Percentiles rank a stretch among this genome's conserved stretches.
Conservation (phyloP, 768 basidiomycete genomes). For the Lentinula boryana region DNA sequence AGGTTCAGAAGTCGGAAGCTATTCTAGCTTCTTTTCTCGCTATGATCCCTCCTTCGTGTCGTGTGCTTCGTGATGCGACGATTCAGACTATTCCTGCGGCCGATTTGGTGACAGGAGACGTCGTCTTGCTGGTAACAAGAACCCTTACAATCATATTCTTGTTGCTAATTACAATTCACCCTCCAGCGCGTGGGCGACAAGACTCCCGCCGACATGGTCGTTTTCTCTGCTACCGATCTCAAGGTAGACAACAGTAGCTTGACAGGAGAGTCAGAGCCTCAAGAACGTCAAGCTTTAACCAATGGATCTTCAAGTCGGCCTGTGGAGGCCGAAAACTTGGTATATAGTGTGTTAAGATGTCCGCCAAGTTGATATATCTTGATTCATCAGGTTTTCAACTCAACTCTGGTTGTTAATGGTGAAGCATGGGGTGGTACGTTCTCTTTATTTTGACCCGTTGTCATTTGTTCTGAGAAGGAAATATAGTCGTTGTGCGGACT, state of each 20-base stretch:
- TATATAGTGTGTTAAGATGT: conserved; percentile 17
- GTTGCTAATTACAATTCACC: conserved; percentile 1
- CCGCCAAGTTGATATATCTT: neutral
- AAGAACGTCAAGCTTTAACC: conserved; percentile 45
- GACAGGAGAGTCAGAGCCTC: conserved; percentile 67
- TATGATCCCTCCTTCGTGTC: conserved; percentile 68
- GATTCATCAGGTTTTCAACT: conserved; percentile 53
- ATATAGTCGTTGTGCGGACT: conserved; percentile 55
- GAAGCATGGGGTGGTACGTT: conserved; percentile 61
- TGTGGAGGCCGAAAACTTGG: conserved; percentile 63
- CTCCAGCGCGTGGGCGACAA: conserved; percentile 60
- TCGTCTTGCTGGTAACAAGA: conserved; percentile 50
- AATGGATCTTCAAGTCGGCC: conserved; percentile 42
- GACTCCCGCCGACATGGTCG: conserved; percentile 60
- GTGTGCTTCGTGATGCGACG: conserved; percentile 52
- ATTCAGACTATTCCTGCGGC: conserved; percentile 53
- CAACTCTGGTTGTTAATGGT: conserved; percentile 64
- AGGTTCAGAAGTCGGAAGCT: conserved; percentile 69
- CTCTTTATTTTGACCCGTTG: neutral
- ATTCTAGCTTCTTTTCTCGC: conserved; percentile 69
- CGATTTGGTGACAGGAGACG: conserved; percentile 59
- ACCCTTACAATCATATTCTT: neutral
- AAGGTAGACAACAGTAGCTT: conserved; percentile 70
- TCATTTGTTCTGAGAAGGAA: neutral
- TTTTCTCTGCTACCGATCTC: conserved; percentile 55